These are phyloP conservation scores for Termitomyces sp. DNA, from an alignment of 768 basidiomycete genomes.

Conservation along the genomic window DNA sequence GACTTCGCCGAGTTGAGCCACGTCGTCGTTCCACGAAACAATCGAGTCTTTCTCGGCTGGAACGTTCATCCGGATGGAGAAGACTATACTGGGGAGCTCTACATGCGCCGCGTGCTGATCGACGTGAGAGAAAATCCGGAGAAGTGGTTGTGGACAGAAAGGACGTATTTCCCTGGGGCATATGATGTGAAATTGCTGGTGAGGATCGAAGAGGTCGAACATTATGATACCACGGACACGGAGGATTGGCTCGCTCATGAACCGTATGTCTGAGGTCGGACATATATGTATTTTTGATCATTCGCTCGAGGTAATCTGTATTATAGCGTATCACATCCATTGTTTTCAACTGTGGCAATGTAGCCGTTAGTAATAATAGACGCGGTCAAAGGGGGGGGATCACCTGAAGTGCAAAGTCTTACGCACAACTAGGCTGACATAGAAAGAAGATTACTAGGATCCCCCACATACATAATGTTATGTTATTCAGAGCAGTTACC, in stretches of 20 bases:
- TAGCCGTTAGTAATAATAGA: not conserved
- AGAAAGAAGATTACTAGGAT: no score
- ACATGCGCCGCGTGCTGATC: constrained; percentile 36
- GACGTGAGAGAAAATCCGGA: constrained; percentile 30
- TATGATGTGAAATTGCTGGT: constrained; percentile 33
- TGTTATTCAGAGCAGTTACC: not conserved
- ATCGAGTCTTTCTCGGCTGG: constrained; percentile 64
- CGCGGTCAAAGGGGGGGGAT: not conserved
- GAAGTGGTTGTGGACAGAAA: constrained; percentile 29
- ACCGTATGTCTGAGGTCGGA: not conserved
- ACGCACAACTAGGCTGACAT: no score
- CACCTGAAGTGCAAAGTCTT: no score
- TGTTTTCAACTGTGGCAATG: not conserved
- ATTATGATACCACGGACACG: constrained; percentile 33
- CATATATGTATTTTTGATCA: not conserved
- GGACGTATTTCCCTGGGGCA: constrained; percentile 18
- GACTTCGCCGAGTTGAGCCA: constrained; percentile 18
- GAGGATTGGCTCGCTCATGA: constrained; percentile 28
- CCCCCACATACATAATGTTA: not conserved
- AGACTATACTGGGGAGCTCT: constrained; percentile 42
- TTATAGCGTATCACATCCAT: not conserved
- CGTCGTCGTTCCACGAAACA: constrained; percentile 25
- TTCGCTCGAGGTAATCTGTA: not conserved
- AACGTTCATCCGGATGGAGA: constrained; percentile 50
- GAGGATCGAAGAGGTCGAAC: constrained; percentile 24